Evolutionary conservation across 1,139 yeast species (phyloP).

Genomic region (Suhomyces chickasaworum): DNA sequence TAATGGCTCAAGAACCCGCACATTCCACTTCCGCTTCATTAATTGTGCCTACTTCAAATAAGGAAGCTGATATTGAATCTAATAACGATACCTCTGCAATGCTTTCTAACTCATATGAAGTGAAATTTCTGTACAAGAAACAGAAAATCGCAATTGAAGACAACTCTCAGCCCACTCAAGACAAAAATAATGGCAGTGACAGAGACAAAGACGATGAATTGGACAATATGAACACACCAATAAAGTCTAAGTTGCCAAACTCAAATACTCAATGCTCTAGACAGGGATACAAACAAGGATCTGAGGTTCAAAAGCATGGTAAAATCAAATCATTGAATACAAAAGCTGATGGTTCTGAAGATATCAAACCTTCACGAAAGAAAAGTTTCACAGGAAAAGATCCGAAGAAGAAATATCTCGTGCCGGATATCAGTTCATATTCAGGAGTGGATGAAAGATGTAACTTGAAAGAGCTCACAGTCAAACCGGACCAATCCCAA

Average conservation of each 20-base stretch:
- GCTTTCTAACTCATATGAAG: neutral
- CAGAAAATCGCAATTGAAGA: neutral
- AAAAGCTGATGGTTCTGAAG: neutral
- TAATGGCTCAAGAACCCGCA: neutral
- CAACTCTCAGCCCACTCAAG: neutral
- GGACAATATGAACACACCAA: neutral
- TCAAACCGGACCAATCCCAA: neutral
- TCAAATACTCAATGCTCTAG: neutral
- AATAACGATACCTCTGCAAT: neutral
- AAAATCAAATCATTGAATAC: neutral
- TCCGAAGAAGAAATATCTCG: neutral
- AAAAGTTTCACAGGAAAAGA: neutral
- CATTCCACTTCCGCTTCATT: neutral
- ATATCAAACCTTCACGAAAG: neutral
- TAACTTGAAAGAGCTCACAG: neutral
- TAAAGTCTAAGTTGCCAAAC: neutral
- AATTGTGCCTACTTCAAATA: neutral
- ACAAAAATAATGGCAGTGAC: no score
- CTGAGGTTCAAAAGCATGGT: neutral
- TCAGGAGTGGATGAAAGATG: neutral
- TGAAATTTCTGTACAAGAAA: neutral
- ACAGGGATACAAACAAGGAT: no score
- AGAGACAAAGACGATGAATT: neutral
- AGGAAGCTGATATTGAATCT: neutral
- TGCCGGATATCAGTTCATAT: conserved; percentile 1